A percentile compares a stretch with the other conserved stretches of the same genome.
phyloP scores from a whole-genome alignment of 768 basidiomycete species.

The Amanita inopinata region DNA sequence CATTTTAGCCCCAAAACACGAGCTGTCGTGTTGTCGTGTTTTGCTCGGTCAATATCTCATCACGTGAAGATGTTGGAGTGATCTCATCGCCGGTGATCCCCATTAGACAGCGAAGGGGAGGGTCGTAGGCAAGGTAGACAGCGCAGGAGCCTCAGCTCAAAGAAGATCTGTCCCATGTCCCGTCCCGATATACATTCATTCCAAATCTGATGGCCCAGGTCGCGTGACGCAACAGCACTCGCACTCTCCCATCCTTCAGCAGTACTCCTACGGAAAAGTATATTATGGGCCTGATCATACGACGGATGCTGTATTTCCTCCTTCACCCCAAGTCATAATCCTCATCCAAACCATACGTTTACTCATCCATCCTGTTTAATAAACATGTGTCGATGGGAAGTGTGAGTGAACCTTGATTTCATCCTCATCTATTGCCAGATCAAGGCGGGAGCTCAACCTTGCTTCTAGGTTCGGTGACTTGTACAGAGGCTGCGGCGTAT shows the following conservation, averaged over 20 bases:
- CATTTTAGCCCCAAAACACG: no score
- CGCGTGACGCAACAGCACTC: constrained; percentile 23
- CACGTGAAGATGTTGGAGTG: background rate
- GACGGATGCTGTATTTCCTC: constrained; percentile 14
- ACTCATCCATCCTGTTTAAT: constrained; percentile 7
- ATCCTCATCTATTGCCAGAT: background rate
- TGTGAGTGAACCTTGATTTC: constrained; percentile 25
- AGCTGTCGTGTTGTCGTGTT: no score
- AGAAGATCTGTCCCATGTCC: constrained; percentile 15
- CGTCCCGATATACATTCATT: background rate
- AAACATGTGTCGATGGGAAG: constrained; percentile 50
- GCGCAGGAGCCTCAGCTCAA: constrained; percentile 14
- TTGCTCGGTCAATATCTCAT: no score
- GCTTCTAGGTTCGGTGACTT: constrained; percentile 30
- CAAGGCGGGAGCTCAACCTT: background rate
- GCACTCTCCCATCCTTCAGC: constrained; percentile 14
- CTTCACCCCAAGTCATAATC: no score
- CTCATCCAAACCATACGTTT: constrained; percentile 3
- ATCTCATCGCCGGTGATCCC: background rate
- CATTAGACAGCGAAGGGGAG: background rate
- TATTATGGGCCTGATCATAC: constrained; percentile 18
- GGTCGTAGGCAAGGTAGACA: no score
- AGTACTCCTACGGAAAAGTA: constrained; percentile 18
- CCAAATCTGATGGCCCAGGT: constrained; percentile 15
- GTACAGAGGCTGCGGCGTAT: constrained; percentile 33